phyloP scores from a whole-genome alignment of 1,284 basidiomycete species.

The Apiotrichum laibachii region DNA sequence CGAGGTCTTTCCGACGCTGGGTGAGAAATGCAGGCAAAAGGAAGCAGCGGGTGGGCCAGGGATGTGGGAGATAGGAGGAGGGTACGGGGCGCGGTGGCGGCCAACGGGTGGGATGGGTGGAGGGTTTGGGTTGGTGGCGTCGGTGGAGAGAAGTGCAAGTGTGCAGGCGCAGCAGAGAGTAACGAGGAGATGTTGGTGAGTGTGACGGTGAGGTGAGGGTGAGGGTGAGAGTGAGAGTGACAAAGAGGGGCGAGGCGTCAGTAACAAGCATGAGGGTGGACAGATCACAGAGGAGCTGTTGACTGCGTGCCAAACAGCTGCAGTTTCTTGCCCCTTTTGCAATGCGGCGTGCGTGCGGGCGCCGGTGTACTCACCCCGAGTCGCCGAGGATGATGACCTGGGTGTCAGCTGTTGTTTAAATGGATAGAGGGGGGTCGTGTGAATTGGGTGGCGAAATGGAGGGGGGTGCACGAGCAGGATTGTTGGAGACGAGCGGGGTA shows the following conservation, averaged over 20 bases:
- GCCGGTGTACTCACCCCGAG: slow-evolving; percentile 70
- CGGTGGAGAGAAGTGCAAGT: neutral
- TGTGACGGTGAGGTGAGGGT: too few species aligned
- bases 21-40: neutral
- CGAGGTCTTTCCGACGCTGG: slow-evolving; percentile 97
- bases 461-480: neutral
- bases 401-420: neutral
- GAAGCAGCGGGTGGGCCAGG: neutral
- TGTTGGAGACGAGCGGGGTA: neutral
- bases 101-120: neutral
- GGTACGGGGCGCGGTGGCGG: neutral
- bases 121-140: neutral
- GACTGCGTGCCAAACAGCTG: too few species aligned
- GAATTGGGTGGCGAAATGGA: neutral
- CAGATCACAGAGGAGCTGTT: neutral
- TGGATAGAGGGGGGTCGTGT: neutral
- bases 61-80: neutral
- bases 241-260: too few species aligned
- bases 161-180: neutral
- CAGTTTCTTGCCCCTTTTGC: neutral
- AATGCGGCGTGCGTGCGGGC: neutral
- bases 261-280: neutral
- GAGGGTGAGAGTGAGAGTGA: too few species aligned
- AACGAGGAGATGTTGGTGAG: too few species aligned
- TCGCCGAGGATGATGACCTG: slow-evolving; percentile 98